Evolutionary conservation across 495 filamentous ascomycete genomes (phyloP).

Genomic region (Penicillium coprophilum): DNA sequence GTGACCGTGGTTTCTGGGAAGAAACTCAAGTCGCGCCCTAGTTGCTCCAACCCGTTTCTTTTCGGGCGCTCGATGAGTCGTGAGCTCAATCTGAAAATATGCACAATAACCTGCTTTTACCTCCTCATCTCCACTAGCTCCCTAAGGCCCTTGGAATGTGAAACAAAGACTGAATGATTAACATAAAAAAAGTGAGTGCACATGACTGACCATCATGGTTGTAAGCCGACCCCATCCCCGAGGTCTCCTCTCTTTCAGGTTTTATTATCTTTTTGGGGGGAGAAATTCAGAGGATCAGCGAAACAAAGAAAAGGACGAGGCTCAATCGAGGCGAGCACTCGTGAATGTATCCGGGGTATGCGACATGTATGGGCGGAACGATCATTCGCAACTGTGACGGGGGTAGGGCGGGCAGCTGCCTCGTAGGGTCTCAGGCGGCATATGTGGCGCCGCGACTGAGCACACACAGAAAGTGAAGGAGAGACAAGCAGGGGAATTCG

Average conservation of each 20-base stretch:
- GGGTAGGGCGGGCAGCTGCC: conserved; percentile 39
- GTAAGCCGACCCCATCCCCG: conserved; percentile 42
- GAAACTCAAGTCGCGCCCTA: neutral
- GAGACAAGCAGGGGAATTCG: conserved; percentile 1
- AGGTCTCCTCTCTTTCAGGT: conserved; percentile 12
- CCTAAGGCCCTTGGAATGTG: conserved; percentile 18
- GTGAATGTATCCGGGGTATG: conserved; percentile 7
- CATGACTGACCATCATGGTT: conserved; percentile 45
- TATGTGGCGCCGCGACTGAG: conserved; percentile 32
- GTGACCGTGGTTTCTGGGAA: neutral
- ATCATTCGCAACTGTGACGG: conserved; percentile 31
- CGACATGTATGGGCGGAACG: conserved; percentile 23
- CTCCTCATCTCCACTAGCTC: neutral
- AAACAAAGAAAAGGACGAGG: conserved; percentile 11
- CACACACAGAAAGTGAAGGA: conserved; percentile 13
- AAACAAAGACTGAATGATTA: conserved; percentile 20
- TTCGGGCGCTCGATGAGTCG: neutral
- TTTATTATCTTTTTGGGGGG: conserved; percentile 5
- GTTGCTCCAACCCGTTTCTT: neutral
- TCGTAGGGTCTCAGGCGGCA: conserved; percentile 40
- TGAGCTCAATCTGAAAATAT: neutral
- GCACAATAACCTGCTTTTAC: neutral
- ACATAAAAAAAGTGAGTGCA: conserved; percentile 16
- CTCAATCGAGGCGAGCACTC: conserved; percentile 27
- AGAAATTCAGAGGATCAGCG: neutral